These are phyloP conservation scores for Litchi chinensis DNA, from an alignment of 345 rosid genomes.

Conservation along the genomic window DNA sequence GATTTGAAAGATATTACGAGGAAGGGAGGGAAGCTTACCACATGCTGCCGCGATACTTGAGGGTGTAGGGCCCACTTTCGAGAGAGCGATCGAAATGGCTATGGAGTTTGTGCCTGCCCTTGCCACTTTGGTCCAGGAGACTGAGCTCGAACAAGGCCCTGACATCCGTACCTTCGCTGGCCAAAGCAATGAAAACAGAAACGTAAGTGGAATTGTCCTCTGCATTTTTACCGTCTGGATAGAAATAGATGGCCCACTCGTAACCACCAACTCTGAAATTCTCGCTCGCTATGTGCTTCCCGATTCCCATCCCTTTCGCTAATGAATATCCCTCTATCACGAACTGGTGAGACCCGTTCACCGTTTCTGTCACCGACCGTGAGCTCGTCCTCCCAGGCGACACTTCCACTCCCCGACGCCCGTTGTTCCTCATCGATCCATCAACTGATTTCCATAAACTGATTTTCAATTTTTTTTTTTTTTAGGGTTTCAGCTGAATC, in stretches of 20 bases:
- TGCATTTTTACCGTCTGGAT: constrained; percentile 69
- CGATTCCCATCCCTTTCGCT: constrained; percentile 75
- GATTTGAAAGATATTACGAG: no score
- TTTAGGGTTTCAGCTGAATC: no score
- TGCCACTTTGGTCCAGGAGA: constrained; percentile 74
- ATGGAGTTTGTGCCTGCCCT: constrained; percentile 68
- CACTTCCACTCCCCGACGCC: constrained; percentile 1
- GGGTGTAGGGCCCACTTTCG: constrained; percentile 68
- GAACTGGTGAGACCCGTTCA: constrained; percentile 57
- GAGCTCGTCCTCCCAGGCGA: constrained; percentile 44
- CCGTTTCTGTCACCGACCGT: constrained; percentile 53
- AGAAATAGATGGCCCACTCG: constrained; percentile 73
- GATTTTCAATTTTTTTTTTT: no score
- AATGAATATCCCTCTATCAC: constrained; percentile 56
- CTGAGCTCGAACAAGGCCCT: constrained; percentile 70
- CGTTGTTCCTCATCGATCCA: constrained; percentile 10
- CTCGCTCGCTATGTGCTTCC: constrained; percentile 70
- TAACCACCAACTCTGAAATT: constrained; percentile 65
- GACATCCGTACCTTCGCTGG: constrained; percentile 71
- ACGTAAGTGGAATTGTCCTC: constrained; percentile 65
- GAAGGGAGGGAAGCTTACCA: constrained; percentile 32
- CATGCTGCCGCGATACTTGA: constrained; percentile 63
- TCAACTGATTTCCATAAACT: background rate
- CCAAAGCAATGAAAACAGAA: constrained; percentile 67
- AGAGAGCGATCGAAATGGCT: constrained; percentile 74